A percentile compares a stretch with the other conserved stretches of the same genome.
Evolutionary conservation across 176 grass and related monocot genomes (phyloP).

Genomic region (Melocanna baccifera): DNA sequence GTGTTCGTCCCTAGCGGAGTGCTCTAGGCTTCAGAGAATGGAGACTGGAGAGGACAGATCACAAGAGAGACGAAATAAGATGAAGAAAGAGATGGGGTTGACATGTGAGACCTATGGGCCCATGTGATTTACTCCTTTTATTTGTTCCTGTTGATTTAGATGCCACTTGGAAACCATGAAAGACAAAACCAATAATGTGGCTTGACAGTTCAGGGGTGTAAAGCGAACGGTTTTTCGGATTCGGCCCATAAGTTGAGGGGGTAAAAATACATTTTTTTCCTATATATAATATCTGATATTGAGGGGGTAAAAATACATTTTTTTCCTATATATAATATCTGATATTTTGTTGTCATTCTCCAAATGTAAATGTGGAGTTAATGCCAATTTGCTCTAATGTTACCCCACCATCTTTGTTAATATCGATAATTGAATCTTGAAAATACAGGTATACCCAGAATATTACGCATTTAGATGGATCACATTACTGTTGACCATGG

Average conservation of each 20-base stretch:
- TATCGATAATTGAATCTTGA: constrained; percentile 13
- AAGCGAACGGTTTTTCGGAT: too few relatives aligned
- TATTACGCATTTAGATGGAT: constrained; percentile 99
- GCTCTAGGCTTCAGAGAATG: background rate
- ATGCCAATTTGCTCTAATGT: background rate
- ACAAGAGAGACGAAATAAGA: too few relatives aligned
- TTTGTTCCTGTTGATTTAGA: too few relatives aligned
- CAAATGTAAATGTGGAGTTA: background rate
- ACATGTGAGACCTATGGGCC: too few relatives aligned
- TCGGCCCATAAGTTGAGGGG: too few relatives aligned
- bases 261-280: too few relatives aligned
- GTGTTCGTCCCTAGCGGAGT: background rate
- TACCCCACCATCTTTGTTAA: background rate
- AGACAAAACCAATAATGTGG: too few relatives aligned
- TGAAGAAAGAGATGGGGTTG: too few relatives aligned
- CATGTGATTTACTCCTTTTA: too few relatives aligned
- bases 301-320: too few relatives aligned
- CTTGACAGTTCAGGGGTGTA: too few relatives aligned
- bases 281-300: background rate
- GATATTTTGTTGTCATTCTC: background rate
- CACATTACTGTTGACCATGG: constrained; percentile 81
- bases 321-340: background rate
- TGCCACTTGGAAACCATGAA: too few relatives aligned
- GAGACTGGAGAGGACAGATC: background rate
- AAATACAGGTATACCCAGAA: constrained; percentile 74